Conservation (phyloP, 1,284 basidiomycete species). For the Boletus smithii region DNA sequence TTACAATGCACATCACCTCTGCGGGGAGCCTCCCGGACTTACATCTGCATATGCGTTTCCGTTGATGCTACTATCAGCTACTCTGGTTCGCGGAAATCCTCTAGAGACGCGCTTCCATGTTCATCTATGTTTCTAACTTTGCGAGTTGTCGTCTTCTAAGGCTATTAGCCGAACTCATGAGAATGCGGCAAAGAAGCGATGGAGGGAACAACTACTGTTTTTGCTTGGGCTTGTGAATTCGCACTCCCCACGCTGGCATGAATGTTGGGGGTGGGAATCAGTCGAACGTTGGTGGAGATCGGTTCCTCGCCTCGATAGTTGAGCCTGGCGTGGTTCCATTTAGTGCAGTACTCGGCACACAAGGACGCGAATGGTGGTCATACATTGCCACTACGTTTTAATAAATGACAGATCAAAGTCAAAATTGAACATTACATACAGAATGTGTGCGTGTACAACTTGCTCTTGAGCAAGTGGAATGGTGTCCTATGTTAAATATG, state of each 20-base stretch:
- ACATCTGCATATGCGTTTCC: background rate
- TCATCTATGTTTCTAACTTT: background rate
- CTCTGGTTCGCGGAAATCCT: background rate
- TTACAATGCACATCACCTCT: background rate
- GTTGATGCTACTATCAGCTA: background rate
- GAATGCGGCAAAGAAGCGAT: conserved; percentile 5
- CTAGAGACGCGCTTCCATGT: no score
- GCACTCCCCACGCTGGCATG: conserved; percentile 1
- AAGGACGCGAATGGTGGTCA: no score
- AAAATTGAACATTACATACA: no score
- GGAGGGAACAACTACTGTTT: background rate
- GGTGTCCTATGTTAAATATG: background rate
- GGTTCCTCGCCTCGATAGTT: background rate
- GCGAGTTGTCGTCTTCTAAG: background rate
- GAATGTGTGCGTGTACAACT: no score
- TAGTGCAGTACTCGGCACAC: no score
- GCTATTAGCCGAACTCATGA: conserved; percentile 2
- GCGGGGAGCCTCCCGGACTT: background rate
- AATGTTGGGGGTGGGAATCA: conserved; percentile 3
- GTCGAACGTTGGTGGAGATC: background rate
- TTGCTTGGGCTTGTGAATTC: conserved; percentile 1
- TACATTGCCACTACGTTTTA: background rate
- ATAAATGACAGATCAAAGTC: background rate
- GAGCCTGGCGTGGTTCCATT: background rate
- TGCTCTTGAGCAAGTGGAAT: no score